phyloP scores from a whole-genome alignment of 352 stramenopile species.

The Phytophthora pluvialis region DNA sequence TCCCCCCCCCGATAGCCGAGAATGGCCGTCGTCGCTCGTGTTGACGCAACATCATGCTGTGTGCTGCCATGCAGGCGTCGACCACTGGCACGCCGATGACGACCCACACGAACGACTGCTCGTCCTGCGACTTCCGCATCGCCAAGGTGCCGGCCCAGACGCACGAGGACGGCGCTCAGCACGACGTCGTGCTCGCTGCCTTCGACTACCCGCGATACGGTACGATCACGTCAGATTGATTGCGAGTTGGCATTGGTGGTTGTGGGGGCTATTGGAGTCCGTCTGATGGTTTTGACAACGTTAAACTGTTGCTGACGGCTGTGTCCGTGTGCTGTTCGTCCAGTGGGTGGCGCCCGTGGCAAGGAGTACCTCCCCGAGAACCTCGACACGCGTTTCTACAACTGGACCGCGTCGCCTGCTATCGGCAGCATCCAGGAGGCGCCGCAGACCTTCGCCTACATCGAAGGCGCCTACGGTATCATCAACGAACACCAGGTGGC shows the following conservation, averaged over 20 bases:
- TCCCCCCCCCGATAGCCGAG: background rate
- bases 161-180: conserved; percentile 46
- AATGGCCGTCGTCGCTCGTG: background rate
- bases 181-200: conserved; percentile 63
- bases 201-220: conserved; percentile 83
- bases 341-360: conserved; percentile 69
- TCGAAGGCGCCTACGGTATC: conserved; percentile 83
- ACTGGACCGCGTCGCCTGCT: conserved; percentile 60
- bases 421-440: conserved; percentile 80
- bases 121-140: conserved; percentile 83
- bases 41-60: conserved; percentile 17
- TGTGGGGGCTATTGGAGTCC: background rate
- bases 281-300: too few species aligned
- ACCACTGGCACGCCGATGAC: conserved; percentile 76
- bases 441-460: conserved; percentile 74
- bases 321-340: background rate
- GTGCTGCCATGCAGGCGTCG: conserved; percentile 47
- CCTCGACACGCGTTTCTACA: conserved; percentile 71
- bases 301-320: conserved; percentile 12
- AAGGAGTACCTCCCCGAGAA: conserved; percentile 68
- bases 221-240: conserved; percentile 17
- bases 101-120: conserved; percentile 87
- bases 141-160: conserved; percentile 73
- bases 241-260: background rate
- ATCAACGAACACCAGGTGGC: conserved; percentile 86